Evolutionary conservation across 1,284 basidiomycete genomes (phyloP), one percentile per base, ranked within the genome.

Genomic region (Sanghuangporus baumii): DNA sequence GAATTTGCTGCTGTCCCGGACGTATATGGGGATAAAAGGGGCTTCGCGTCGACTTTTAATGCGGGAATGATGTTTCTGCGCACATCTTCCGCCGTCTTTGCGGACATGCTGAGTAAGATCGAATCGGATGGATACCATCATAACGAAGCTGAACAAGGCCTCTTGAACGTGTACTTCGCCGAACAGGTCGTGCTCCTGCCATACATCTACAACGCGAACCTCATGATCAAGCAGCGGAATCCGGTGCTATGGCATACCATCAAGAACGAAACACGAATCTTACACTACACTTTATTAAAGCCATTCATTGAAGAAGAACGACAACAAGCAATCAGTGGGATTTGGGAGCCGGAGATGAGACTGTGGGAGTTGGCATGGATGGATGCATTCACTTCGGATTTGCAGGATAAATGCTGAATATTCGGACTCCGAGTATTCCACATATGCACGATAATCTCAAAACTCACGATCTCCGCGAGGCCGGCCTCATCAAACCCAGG

Each of bases 181-280:
- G 69, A 72, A 37, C 73, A 73, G 46, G 73, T 67, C 23, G 64
- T 76, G 18, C 71, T 75, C n/a, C 70, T 80, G 3, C 79, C 78
- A 2, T 78, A 77, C 66, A 73, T 73, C 26, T 80, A 80, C 69
- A 80, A 79, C 67, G 76, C 72, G 60, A 79, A 80, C 67, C 70
- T 80, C 9, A 78, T 75, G 14, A 76, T 78, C 68, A 80, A 79
- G 69, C 60, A 63, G 54, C 68, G 72, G 36, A 73, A 68, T 61
- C 72, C 71, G 36, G 55, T 36, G 59, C 62, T 79, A 18, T 80
- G 78, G 79, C 63, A 69, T 51, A 71, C 70, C 4, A 66, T 74
- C 14, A 65, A 71, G 68, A 66, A 70, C 52, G 66, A 69, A 5
- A 70, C 75, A 59, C 69, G 74, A 40, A 69, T 80, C 55, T 71